A percentile compares a stretch with the other conserved stretches of the same genome.
Evolutionary conservation across 1,139 yeast species (phyloP).

Genomic region (Pneumocystis sp.): DNA sequence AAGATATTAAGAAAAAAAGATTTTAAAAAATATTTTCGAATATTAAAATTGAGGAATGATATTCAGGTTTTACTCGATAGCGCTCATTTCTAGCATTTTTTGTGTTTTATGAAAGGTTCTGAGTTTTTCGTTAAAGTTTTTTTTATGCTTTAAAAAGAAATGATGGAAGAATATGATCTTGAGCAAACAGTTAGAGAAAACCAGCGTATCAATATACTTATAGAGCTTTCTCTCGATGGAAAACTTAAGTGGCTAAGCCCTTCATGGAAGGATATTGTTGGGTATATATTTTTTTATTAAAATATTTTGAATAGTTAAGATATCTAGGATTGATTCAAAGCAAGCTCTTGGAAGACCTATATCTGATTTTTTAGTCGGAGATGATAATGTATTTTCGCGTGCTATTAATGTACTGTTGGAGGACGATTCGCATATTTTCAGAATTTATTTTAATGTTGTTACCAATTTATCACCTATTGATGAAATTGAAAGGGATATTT

Average conservation of each 20-base stretch:
- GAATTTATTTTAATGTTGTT: conserved; percentile 47
- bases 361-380: conserved; percentile 51
- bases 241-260: conserved; percentile 53
- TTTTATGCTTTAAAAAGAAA: background rate
- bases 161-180: background rate
- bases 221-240: conserved; percentile 33
- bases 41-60: background rate
- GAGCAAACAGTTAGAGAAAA: background rate
- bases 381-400: conserved; percentile 14
- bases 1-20: background rate
- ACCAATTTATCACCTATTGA: conserved; percentile 13
- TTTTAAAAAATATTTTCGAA: background rate
- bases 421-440: conserved; percentile 53
- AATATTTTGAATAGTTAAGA: conserved; percentile 26
- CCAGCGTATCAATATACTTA: background rate
- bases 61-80: background rate
- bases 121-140: background rate
- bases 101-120: background rate
- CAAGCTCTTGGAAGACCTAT: conserved; percentile 41
- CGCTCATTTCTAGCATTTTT: background rate
- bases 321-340: conserved; percentile 29
- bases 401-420: conserved; percentile 17
- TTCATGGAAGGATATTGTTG: conserved; percentile 60
- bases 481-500: conserved; percentile 4
- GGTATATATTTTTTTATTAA: conserved; percentile 16